Conservation (phyloP, 129 eudicot genomes). For the Chrysanthemum lavandulifolium region DNA sequence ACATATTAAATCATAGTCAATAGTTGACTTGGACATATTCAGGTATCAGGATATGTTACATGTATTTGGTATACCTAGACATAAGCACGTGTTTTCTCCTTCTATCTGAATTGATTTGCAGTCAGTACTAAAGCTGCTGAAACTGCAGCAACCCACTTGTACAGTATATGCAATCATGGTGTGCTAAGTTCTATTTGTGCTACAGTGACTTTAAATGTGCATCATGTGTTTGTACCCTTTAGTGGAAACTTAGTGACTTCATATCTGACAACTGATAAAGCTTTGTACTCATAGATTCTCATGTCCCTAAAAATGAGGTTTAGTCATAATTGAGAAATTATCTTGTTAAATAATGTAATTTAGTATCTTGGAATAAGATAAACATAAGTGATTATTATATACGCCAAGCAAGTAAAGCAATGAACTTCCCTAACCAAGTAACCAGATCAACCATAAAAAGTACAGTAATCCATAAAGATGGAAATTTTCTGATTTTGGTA, state of each 20-base stretch:
- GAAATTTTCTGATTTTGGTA: constrained; percentile 7
- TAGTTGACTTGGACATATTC: background rate
- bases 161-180: no score
- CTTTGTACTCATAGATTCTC: constrained; percentile 9
- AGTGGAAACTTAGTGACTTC: background rate
- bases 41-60: background rate
- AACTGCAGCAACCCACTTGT: no score
- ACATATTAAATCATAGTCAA: background rate
- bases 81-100: no score
- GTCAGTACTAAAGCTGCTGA: no score
- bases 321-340: constrained; percentile 7
- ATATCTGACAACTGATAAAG: background rate
- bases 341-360: background rate
- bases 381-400: background rate
- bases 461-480: background rate
- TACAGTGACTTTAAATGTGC: no score
- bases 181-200: no score
- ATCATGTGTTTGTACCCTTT: background rate
- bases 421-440: no score
- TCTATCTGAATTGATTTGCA: no score
- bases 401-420: background rate
- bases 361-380: no score
- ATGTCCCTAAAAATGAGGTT: background rate
- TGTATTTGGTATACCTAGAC: no score
- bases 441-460: no score